Conservation (phyloP, 768 basidiomycete genomes). For the Boletus vermiculosoides region DNA sequence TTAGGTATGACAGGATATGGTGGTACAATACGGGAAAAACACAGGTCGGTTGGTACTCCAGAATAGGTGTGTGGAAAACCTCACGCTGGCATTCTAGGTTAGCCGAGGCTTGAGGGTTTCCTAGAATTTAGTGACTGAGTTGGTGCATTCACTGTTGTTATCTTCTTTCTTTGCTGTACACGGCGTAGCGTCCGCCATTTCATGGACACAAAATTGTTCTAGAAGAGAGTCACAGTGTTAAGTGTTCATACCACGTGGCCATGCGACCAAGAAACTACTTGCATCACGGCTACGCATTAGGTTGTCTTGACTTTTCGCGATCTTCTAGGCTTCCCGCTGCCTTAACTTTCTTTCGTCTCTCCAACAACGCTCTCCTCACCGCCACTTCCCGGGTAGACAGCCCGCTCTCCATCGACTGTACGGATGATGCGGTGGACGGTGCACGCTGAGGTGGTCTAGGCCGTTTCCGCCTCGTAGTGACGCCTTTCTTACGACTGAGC, state of each 20-base stretch:
- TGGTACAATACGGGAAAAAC: no score
- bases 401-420: constrained; percentile 24
- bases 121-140: no score
- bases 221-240: not conserved
- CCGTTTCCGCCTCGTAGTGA: constrained; percentile 16
- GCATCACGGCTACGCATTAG: not conserved
- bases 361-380: constrained; percentile 27
- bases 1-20: no score
- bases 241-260: not conserved
- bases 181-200: not conserved
- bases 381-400: constrained; percentile 22
- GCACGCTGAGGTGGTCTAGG: constrained; percentile 20
- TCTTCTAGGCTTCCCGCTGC: constrained; percentile 6
- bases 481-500: constrained; percentile 24
- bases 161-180: not conserved
- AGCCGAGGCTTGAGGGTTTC: no score
- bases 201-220: not conserved
- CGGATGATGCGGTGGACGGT: constrained; percentile 28
- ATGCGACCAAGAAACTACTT: not conserved
- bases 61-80: no score
- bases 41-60: no score
- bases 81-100: not conserved
- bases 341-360: constrained; percentile 25
- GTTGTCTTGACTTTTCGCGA: not conserved
- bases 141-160: no score